phyloP scores from a whole-genome alignment of 2,329 filamentous ascomycete genomes.

The Colletotrichum melonis region DNA sequence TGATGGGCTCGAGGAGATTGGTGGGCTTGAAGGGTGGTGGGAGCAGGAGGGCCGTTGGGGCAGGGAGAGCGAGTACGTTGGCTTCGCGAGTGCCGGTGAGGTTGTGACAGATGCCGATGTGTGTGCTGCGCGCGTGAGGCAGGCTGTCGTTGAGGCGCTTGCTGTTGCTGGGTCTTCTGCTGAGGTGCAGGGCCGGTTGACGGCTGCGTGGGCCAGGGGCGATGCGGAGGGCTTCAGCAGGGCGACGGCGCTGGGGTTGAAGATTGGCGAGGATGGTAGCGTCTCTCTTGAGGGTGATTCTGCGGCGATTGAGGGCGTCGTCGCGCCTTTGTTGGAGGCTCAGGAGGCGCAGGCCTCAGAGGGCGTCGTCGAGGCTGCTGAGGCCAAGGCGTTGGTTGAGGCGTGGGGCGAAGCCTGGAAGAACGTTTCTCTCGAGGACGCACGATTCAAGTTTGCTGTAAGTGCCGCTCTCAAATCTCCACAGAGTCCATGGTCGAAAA shows the following conservation, averaged over 20 bases:
- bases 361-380: constrained; percentile 46
- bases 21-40: constrained; percentile 64
- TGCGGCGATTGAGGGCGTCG: constrained; percentile 24
- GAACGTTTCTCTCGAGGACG: constrained; percentile 65
- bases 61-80: constrained; percentile 54
- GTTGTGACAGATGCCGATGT: constrained; percentile 53
- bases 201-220: constrained; percentile 41
- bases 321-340: constrained; percentile 35
- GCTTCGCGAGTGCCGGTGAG: constrained; percentile 53
- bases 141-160: constrained; percentile 64
- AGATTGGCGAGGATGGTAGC: constrained; percentile 51
- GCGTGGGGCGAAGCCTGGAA: constrained; percentile 69
- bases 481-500: too few species aligned
- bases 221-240: constrained; percentile 44
- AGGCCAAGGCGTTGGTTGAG: constrained; percentile 55
- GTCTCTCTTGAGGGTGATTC: constrained; percentile 53
- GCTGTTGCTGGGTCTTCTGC: constrained; percentile 46
- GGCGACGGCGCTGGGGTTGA: constrained; percentile 51
- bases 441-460: constrained; percentile 79
- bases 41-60: constrained; percentile 64
- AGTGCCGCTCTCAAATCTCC: background rate
- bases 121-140: constrained; percentile 60
- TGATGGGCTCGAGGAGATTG: constrained; percentile 59
- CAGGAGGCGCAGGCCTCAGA: constrained; percentile 38
- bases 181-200: constrained; percentile 36